phyloP scores from a whole-genome alignment of 2,329 filamentous ascomycete species.

The Talaromyces sp. region DNA sequence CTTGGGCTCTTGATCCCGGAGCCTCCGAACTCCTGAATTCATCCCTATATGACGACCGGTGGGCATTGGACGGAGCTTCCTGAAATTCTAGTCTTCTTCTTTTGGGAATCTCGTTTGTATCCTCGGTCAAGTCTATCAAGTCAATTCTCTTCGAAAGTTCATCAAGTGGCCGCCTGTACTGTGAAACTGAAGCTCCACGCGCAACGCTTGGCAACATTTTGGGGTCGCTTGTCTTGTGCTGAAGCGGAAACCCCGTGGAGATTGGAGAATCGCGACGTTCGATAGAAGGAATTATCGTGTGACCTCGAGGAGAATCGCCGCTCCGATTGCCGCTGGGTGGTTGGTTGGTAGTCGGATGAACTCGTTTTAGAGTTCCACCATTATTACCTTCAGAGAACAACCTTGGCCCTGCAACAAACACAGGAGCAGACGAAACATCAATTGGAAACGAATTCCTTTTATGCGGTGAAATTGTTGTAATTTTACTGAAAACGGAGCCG shows the following conservation, averaged over 20 bases:
- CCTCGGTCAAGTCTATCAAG: slow-evolving; percentile 24
- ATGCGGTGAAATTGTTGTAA: slow-evolving; percentile 20
- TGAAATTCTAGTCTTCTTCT: slow-evolving; percentile 32
- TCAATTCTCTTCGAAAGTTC: slow-evolving; percentile 24
- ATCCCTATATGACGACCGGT: slow-evolving; percentile 3
- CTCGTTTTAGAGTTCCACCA: slow-evolving; percentile 21
- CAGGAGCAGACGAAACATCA: slow-evolving; percentile 25
- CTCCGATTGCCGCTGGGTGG: slow-evolving; percentile 20
- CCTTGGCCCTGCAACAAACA: slow-evolving; percentile 33
- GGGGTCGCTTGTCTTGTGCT: slow-evolving; percentile 2
- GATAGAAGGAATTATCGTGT: slow-evolving; percentile 34
- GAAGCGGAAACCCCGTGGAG: neutral
- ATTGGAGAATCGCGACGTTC: slow-evolving; percentile 26
- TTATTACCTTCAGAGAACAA: slow-evolving; percentile 19
- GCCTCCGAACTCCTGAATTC: slow-evolving; percentile 15
- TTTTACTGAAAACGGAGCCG: slow-evolving; percentile 24
- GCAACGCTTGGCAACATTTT: slow-evolving; percentile 23
- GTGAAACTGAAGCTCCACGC: slow-evolving; percentile 30
- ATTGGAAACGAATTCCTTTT: slow-evolving; percentile 20
- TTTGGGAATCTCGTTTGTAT: slow-evolving; percentile 30
- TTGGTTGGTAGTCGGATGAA: slow-evolving; percentile 20
- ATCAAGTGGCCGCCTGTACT: slow-evolving; percentile 24
- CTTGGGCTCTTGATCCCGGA: neutral
- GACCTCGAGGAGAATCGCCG: slow-evolving; percentile 27
- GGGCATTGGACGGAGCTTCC: slow-evolving; percentile 18